A percentile compares a stretch with the other conserved stretches of the same genome.
Evolutionary conservation across 805 yeast genomes (phyloP).

Genomic region (Candida nonsorbophila): DNA sequence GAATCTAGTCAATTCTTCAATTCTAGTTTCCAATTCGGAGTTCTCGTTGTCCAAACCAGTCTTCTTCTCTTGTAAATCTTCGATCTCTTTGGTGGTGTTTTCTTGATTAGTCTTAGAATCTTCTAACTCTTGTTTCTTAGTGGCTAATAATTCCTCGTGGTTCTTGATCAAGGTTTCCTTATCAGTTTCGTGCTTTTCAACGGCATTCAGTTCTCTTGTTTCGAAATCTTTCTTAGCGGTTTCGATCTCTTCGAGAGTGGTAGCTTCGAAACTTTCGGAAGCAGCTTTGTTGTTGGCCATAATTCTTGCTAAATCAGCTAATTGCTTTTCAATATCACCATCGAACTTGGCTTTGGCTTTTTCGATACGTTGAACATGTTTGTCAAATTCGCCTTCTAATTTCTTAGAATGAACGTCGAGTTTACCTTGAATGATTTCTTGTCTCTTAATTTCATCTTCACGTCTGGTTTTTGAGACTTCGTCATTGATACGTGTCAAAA

Average conservation of each 20-base stretch:
- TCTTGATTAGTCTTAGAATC: constrained; percentile 38
- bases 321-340: constrained; percentile 33
- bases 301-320: constrained; percentile 15
- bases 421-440: constrained; percentile 32
- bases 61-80: constrained; percentile 39
- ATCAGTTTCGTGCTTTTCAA: constrained; percentile 40
- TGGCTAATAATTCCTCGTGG: constrained; percentile 41
- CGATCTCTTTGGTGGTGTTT: constrained; percentile 40
- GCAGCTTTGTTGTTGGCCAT: constrained; percentile 24
- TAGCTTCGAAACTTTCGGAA: constrained; percentile 34
- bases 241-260: constrained; percentile 38
- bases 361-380: constrained; percentile 31
- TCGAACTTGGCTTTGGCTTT: constrained; percentile 34
- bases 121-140: constrained; percentile 39
- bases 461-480: constrained; percentile 40
- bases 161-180: constrained; percentile 37
- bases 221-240: constrained; percentile 40
- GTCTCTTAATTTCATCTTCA: constrained; percentile 39
- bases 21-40: constrained; percentile 29
- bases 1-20: constrained; percentile 39
- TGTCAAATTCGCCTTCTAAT: constrained; percentile 30
- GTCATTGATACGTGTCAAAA: constrained; percentile 45
- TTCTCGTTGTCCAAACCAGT: constrained; percentile 32
- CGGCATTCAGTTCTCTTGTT: constrained; percentile 43
- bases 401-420: constrained; percentile 29